Evolutionary conservation across 805 yeast genomes (phyloP), one percentile per base, ranked within the genome.

Genomic region (Kazachstania kunashirensis): DNA sequence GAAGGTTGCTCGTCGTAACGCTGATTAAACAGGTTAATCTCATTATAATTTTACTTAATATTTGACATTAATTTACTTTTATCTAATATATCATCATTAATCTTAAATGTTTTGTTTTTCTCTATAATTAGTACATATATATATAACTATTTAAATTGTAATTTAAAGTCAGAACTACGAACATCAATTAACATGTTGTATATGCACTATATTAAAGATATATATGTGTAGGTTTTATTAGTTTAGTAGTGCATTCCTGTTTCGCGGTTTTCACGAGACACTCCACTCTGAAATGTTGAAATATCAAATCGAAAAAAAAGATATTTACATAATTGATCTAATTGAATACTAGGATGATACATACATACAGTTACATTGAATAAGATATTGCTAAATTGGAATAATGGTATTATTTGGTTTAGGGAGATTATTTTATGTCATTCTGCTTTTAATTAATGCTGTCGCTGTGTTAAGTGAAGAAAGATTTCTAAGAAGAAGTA

Each of bases 1-100:
- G 78, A 79, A 73, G 70, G 76, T 79, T 66, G 89, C 89, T 66
- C 82, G 75, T 71, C 83, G 94, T 80, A 77, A 78, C 71, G 80
- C 85, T 67, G 94, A 83, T 66, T 82, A 82, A 48, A 46, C 41
- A 31, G 26, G 16, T 38, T 38, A 18, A 33, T 19, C 17, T 21
- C 26, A 33, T 36, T n/a, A 29, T 30, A 28, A 18, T 29, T 30
- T 25, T 17, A 30, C 17, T 20, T 20, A 33, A 19, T 20, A 16
- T 14, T 33, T 33, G 18, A 20, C 26, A 20, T 33, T 37, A 24
- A 29, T 38, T 37, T 33, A 33, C 24, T 28, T 31, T 31, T 19
- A 23, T 17, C 32, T 31, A 28, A 17, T 15, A 37, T 23, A 16
- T 24, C 34, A 15, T 31, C 31, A 37, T 25, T 24, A 31, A 36